Evolutionary conservation across 257 asterid genomes (phyloP), one percentile per base, ranked within the genome.

Genomic region (Jasminum sambac): DNA sequence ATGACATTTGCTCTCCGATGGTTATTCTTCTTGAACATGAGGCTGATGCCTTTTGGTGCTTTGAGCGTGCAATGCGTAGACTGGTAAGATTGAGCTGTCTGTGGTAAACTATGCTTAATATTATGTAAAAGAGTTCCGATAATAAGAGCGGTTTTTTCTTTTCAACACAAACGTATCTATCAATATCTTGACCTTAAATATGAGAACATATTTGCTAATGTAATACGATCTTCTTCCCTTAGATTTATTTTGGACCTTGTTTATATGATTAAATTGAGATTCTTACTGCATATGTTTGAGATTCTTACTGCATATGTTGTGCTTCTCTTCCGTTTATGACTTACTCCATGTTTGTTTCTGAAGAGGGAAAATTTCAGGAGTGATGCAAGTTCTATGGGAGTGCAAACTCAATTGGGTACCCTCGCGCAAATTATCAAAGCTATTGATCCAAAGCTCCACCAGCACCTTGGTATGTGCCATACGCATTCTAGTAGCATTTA

Each of bases 11-110:
- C 90, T 94, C 98, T 77, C 98, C 98, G 36, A 85, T 94, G 85
- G 80, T 85, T 62, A 89, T 94, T 68, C 96, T 94, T 75, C 76
- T 90, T 46, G 97, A 91, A 66, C 58, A 94, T 30, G 98, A 94
- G 84, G 98, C 98, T 65, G 98, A 94, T 83, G 96, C 97, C 63
- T 94, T 86, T 82, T 94, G 98, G 97, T 89, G 97, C 87, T 94
- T 94, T 75, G 98, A 94, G 81, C 96, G 89, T 48, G 90, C 96
- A 50, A 94, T 94, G 98, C 95, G 96, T 55, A 86, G 97, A 78
- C 82, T 93, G 80, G 98, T 93, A 87, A 78, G 84, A 59, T 75
- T 69, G 52, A 11, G 3, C 74, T 76, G 42, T 63, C 71, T 68
- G 43, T 48, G 17, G 11, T 36, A 55, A 68, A 68, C 38, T 61